Base-by-base conservation (phyloP, 1,139 yeast genomes). In the Nematodospora anomalae region DNA sequence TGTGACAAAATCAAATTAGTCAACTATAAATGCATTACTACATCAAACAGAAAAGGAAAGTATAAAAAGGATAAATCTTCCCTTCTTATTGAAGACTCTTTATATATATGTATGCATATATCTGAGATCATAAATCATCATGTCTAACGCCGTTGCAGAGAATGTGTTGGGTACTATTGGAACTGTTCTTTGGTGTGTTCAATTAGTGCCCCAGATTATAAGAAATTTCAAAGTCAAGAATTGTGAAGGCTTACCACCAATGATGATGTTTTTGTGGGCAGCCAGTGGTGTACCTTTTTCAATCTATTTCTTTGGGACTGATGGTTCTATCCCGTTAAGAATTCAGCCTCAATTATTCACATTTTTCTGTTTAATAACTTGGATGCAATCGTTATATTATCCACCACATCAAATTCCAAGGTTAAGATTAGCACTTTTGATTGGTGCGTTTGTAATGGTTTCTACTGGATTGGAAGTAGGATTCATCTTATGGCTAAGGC, bases 101-200 rank as follows among this genome's bases (percentile, higher is more conserved):
- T n/a, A n/a, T n/a, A n/a, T n/a, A n/a, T n/a, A n/a, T n/a, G n/a
- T n/a, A n/a, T n/a, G n/a, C n/a, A n/a, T n/a, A n/a, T n/a, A n/a
- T n/a, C n/a, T n/a, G n/a, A n/a, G n/a, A n/a, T n/a, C n/a, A n/a
- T n/a, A 18, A 18, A 6, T 18, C 21, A 18, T 18, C 10, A 42
- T 60, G 62, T 29, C 42, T 28, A 58, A 57, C 45, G 52, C 40
- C 18, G 69, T 67, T 9, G 87, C 87, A 2, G 79, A 86, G 16
- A 87, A 86, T 36, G 89, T 85, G 6, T 70, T 88, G 42, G 96
- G 87, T n/a, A 87, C 96, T 6, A 71, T 84, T 2, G 97, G 96
- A 11, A 89, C 97, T 1, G 78, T 89, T 4, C 72, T 86, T 43
- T 90, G 97, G 96, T 89, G 96, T 58, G 65, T 89, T 45, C 97